Evolutionary conservation across 352 stramenopile species (phyloP).

Genomic region (Phytophthora kernoviae): DNA sequence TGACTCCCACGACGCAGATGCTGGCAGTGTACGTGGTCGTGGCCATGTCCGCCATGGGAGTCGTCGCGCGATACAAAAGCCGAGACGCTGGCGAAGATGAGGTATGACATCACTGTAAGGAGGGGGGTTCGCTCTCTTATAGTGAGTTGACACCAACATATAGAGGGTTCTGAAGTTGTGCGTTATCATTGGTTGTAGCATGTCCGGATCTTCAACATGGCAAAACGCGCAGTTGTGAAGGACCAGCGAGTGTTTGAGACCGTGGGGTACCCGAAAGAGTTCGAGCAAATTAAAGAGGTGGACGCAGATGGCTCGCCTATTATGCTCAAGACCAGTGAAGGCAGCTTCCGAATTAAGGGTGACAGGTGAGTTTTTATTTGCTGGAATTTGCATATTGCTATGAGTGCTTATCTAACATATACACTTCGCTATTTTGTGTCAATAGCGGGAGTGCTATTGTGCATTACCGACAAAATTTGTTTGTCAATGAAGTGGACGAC

Average conservation of each 20-base stretch:
- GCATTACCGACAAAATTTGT: conserved; percentile 50
- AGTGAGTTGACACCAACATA: neutral
- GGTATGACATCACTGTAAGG: conserved; percentile 14
- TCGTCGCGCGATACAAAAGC: conserved; percentile 69
- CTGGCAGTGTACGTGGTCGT: conserved; percentile 63
- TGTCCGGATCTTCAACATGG: conserved; percentile 75
- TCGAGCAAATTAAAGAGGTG: conserved; percentile 42
- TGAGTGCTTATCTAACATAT: neutral
- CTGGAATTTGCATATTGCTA: neutral
- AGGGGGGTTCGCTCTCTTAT: neutral
- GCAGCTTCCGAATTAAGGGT: conserved; percentile 56
- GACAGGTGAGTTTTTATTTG: conserved; percentile 47
- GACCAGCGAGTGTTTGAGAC: conserved; percentile 74
- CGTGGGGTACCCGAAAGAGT: conserved; percentile 77
- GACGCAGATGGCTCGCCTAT: conserved; percentile 13
- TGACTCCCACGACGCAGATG: conserved; percentile 62
- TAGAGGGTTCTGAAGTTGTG: neutral
- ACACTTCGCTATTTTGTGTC: neutral
- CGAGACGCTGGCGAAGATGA: conserved; percentile 58
- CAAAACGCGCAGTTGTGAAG: conserved; percentile 76
- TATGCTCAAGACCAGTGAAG: conserved; percentile 31
- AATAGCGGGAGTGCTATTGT: conserved; percentile 47
- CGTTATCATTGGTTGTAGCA: conserved; percentile 30
- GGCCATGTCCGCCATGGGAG: conserved; percentile 53
- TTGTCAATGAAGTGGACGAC: conserved; percentile 15